Base-by-base conservation (phyloP, 2,329 filamentous ascomycete genomes). In the Cordyceps cicadae region DNA sequence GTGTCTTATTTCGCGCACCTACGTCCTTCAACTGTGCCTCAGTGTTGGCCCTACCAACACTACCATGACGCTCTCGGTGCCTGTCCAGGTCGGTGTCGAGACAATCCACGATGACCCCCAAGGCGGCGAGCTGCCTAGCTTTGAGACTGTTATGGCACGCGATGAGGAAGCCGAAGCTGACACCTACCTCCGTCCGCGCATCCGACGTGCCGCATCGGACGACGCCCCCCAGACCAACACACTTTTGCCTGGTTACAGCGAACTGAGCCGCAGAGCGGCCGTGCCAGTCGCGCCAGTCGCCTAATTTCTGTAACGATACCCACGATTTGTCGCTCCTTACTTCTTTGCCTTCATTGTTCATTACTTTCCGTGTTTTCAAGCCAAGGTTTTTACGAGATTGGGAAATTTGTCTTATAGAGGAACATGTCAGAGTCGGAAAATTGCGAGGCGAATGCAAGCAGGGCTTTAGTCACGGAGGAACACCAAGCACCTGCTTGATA, bases 1-100 rank as follows among this genome's bases (percentile, higher is more conserved):
- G 9, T 85, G 82, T 72, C 78, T 85, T 68, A 72, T 76, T 43
- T 81, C 80, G 8, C 78, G 82, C 29, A 76, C 77, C n/a, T 85
- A 85, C 69, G 75, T 78, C 5, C 67, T 85, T 34, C 76, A 78
- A 64, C 66, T 85, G 6, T 74, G 71, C 7, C 62, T 84, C 5
- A 74, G 74, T 0, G 72, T 75, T 3, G 77, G 74, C 17, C 71
- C 77, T 8, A 70, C 73, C 60, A 77, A 73, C 66, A 76, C 73
- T 4, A 74, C 71, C 55, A 64, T 83, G 46, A 75, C 74, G 45
- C 69, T 84, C 29, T 67, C 69, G 24, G 67, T 84, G 48, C 81
- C 81, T 7, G 64, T 84, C 50, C 81, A 84, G 70, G 67, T 84
- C 50, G 79, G 75, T 2, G 76, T 82, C 24, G 75, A 76, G 64